These are phyloP conservation scores for Lithospermum erythrorhizon DNA, from an alignment of 257 asterid species.

Conservation along the genomic window DNA sequence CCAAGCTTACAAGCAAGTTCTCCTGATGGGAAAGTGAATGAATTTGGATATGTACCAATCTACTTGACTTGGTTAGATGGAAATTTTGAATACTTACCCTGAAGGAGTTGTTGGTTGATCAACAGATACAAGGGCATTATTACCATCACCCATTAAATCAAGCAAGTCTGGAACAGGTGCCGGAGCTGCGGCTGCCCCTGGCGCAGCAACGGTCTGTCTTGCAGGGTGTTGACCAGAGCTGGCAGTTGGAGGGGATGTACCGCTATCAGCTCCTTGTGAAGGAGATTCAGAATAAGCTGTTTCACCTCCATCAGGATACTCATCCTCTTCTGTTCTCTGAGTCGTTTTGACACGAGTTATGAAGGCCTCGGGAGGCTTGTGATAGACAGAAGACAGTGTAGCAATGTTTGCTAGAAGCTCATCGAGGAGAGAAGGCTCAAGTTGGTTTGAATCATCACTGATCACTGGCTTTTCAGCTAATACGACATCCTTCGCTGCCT, in stretches of 20 bases:
- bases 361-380: slow-evolving; percentile 92
- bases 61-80: background rate
- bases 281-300: slow-evolving; percentile 71
- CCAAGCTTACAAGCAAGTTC: too few relatives aligned
- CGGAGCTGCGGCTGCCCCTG: slow-evolving; percentile 27
- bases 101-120: slow-evolving; percentile 53
- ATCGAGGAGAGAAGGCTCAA: slow-evolving; percentile 85
- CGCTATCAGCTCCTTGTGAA: slow-evolving; percentile 30
- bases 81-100: slow-evolving; percentile 34
- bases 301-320: slow-evolving; percentile 78
- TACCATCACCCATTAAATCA: slow-evolving; percentile 70
- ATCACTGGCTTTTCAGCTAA: slow-evolving; percentile 98
- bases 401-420: slow-evolving; percentile 98
- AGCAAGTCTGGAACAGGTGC: slow-evolving; percentile 86
- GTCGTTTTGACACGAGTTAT: slow-evolving; percentile 84
- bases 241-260: slow-evolving; percentile 55
- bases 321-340: slow-evolving; percentile 90
- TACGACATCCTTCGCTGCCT: slow-evolving; percentile 99
- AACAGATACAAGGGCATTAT: slow-evolving; percentile 52
- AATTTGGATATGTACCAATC: background rate
- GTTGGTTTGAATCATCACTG: slow-evolving; percentile 88
- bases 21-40: background rate
- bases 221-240: slow-evolving; percentile 40
- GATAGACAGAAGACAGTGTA: slow-evolving; percentile 92
- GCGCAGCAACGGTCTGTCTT: slow-evolving; percentile 42